Base-by-base conservation (phyloP, 768 basidiomycete species). In the Mycena leptocephala region DNA sequence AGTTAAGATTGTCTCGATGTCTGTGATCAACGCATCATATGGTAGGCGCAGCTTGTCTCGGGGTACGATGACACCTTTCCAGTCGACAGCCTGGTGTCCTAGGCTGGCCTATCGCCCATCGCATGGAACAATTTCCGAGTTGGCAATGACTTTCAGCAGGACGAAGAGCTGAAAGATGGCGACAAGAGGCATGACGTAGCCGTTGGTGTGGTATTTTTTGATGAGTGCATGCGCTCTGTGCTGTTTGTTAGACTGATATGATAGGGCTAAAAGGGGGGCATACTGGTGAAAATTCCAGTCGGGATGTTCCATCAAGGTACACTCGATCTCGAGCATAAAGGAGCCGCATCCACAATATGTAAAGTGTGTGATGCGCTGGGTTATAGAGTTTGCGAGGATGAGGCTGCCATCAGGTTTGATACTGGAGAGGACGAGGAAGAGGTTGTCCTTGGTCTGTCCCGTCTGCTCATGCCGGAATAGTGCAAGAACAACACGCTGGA, bases 311-410 rank as follows among this genome's bases (percentile, higher is more conserved):
- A 2, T 18, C 26, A 74, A 48, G 7, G 53, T 1, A 16, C 28
- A n/a, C 62, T 75, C 68, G 26, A 75, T 75, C 74, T 75, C 62
- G 10, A 70, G 28, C 48, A 75, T 64, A 32, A 75, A 3, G 3
- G 68, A 11, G 18, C 48, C 62, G 6, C 53, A 62, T 5, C 74
- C 68, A 7, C 28, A 35, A 39, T 75, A 75, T 1, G 66, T 64
- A 1, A 70, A 32, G 20, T 70, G 43, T 2, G 68, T 62, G 22
- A 70, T 76, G 0, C 35, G 14, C 32, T 70, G 69, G 1, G 74
- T 76, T 20, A 76, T 76, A 8, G 48, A 53, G 43, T 58, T 70
- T 26, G 74, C 55, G 1, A 37, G 59, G 16, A 51, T 48, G 37
- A 65, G 53, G 0, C 56, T 43, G 32, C 74, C 69, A 41, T 65